A percentile compares a stretch with the other conserved stretches of the same genome.
phyloP scores from a whole-genome alignment of 116 monocot genomes.

The Trichopus zeylanicus region DNA sequence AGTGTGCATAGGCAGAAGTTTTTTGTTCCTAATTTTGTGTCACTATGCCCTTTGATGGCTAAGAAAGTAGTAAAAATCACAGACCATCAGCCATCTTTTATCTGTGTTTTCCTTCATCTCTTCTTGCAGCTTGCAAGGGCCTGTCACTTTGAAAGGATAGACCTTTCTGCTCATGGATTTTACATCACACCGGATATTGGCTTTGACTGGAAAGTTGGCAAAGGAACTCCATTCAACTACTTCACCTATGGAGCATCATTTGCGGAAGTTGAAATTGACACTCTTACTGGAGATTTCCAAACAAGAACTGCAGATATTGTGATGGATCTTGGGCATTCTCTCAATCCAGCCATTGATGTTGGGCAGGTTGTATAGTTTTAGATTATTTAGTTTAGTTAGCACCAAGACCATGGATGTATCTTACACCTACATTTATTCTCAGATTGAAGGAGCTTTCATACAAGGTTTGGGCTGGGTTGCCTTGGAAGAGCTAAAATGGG shows the following conservation, averaged over 20 bases:
- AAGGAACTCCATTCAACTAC: conserved; percentile 71
- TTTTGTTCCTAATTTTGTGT: too few species aligned
- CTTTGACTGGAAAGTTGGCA: conserved; percentile 67
- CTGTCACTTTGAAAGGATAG: conserved; percentile 74
- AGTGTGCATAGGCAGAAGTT: too few species aligned
- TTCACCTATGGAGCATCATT: conserved; percentile 88
- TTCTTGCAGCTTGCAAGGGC: conserved; percentile 51
- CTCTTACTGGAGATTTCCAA: conserved; percentile 87
- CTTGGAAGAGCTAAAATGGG: conserved; percentile 97
- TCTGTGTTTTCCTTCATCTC: not conserved
- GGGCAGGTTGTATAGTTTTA: conserved; percentile 70
- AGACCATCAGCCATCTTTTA: too few species aligned
- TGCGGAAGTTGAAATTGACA: conserved; percentile 95
- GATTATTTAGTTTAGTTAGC: not conserved
- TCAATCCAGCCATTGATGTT: conserved; percentile 93
- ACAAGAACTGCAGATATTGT: conserved; percentile 68
- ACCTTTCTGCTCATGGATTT: conserved; percentile 95
- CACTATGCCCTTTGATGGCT: too few species aligned
- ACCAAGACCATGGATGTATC: too few species aligned
- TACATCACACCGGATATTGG: conserved; percentile 81
- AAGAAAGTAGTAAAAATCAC: too few species aligned
- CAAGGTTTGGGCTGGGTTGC: conserved; percentile 96
- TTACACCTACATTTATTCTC: not conserved
- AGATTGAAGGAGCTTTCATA: conserved; percentile 97
- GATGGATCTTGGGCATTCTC: conserved; percentile 89